Base-by-base conservation (phyloP, 345 rosid species). In the Citropsis articulata region DNA sequence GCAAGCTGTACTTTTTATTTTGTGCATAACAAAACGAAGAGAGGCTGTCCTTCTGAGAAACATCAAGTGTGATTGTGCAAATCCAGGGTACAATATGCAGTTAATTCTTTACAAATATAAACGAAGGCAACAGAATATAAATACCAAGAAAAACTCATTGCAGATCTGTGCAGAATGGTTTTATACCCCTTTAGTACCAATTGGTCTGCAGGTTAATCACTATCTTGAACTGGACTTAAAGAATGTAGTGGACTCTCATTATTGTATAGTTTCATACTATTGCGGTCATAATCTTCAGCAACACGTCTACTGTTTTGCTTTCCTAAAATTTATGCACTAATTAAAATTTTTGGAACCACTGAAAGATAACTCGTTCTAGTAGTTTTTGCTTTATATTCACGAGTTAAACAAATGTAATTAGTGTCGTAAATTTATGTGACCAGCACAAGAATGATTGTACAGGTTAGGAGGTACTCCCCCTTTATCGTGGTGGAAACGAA, bases 401-500 rank as follows among this genome's bases (percentile, higher is more conserved):
- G 6, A 5, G 24, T 21, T 45, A 75, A 45, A 40, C 25, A 19
- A 56, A 75, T 25, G 2, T 6, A 21, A 45, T 30, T 45, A 1
- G 1, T 7, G 22, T 24, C 2, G 1, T 61, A 25, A 31, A 16
- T 25, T 16, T 35, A 28, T 24, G 4, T 65, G 72, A 55, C 56
- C 68, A 22, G 1, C 61, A 8, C 71, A 65, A 50, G 25, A 57
- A 61, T 48, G 75, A 28, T 28, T 28, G 24, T 70, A 61, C 88
- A 95, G 97, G 94, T 93, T 7, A 89, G 98, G 71, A 87, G 68
- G 76, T 92, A 93, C 2, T 75, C 71, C 35, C 91, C 94, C 0
- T 95, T 92, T 78, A 75, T 87, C 8, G 96, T 93, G 56, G 98
- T 90, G 68, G 98, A 95, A 87, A 89, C 96, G 55, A 75, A 77